Evolutionary conservation across 2,329 filamentous ascomycete genomes (phyloP), one percentile per base, ranked within the genome.

Genomic region (Microsporum ferrugineum): DNA sequence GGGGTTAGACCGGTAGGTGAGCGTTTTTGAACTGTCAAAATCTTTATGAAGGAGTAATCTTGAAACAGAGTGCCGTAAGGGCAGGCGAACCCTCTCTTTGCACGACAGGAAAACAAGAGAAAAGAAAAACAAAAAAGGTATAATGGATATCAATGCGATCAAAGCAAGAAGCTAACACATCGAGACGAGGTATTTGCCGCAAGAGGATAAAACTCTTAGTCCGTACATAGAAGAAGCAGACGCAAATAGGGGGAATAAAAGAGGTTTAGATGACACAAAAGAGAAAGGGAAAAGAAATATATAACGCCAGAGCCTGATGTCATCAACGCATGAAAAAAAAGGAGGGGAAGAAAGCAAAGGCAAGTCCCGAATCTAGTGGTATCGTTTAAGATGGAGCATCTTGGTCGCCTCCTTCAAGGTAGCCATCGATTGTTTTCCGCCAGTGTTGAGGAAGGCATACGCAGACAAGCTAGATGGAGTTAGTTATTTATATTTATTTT

Each of bases 371-470:
- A 33, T 33, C 12, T 12, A 23, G 12, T 49, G 58, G 57, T 67
- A 39, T 69, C 69, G 41, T 70, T 68, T 58, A 61, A 66, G 51
- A 12, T 36, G 41, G 29, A 17, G 58, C 45, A 14, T 53, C 58
- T 27, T 45, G 39, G 45, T 34, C 47, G 12, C 45, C 62, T 49
- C 43, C 41, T 31, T 61, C 38, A 55, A 69, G 66, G 61, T 96
- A 91, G 62, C 91, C 90, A 65, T 97, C 92, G 68, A 97, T 95
- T 1, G 92, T 97, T 77, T 94, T 96, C 70, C 87, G 85, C 92
- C 92, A 99, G 74, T 96, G 91, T 70, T 96, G 89, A 31, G 92
- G 94, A 36, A 96, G 79, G 74, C 94, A 97, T 47, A 97, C 90
- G 71, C 92, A 99, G 57, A 99, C 92, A 65, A 99, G 81, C 51